Base-by-base conservation (phyloP, 768 basidiomycete genomes). In the Rhizopogon rudus region DNA sequence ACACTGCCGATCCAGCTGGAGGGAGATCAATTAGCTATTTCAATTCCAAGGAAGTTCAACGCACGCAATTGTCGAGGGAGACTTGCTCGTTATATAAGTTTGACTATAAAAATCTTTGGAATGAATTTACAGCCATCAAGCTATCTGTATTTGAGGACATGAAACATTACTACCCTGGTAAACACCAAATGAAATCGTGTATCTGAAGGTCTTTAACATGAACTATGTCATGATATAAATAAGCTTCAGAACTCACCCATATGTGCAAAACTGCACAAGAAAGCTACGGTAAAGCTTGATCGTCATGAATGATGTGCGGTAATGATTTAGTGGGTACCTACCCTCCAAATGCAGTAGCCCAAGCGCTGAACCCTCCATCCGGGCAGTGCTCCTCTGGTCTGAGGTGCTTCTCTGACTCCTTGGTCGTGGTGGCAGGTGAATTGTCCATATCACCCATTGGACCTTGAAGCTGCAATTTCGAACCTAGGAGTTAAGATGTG, bases 1-100 rank as follows among this genome's bases (percentile, higher is more conserved):
- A 73, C 66, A 33, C 80, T 78, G 9, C 81, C 82, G 31, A 83
- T 74, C 71, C 71, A 76, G 35, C 71, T 74, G 45, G 40, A 51
- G 31, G 39, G 14, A 10, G 14, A 29, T 28, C 54, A 58, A 29
- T 5, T 25, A n/a, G 13, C 12, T 9, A 56, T 28, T n/a, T 29
- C 7, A 29, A 54, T 28, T 22, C 9, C 14, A 31, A 40, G 51
- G 44, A 20, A 6, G 43, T 25, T n/a, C 8, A 5, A 53, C 75
- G 57, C 51, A 74, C 75, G 75, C 67, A n/a, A 77, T 73, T 28
- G 68, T 60, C 25, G 75, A 77, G 6, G 74, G 35, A 0, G 74
- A 67, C 51, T 71, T 48, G 37, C 69, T 68, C 25, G 70, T 68
- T 41, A 77, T 64, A 55, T 73, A 75, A 6, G 60, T 67, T 42